A percentile compares a stretch with the other conserved stretches of the same genome.
phyloP scores from a whole-genome alignment of 345 rosid genomes.

The Boechera divaricarpa region DNA sequence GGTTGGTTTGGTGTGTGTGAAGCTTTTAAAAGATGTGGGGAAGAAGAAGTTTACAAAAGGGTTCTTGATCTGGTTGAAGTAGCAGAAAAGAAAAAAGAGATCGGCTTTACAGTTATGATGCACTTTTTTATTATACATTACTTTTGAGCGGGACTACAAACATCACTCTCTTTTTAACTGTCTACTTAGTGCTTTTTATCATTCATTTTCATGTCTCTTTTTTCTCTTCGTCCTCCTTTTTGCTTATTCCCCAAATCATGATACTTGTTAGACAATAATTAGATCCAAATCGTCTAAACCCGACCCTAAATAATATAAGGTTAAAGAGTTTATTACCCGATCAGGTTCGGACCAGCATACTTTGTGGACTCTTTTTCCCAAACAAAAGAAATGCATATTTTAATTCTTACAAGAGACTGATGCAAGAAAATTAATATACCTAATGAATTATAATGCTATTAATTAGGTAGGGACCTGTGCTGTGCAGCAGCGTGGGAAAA shows the following conservation, averaged over 20 bases:
- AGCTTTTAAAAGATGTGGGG: slow-evolving; percentile 37
- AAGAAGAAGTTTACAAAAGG: slow-evolving; percentile 34
- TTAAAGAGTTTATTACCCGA: too few relatives aligned
- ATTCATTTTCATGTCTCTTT: slow-evolving; percentile 25
- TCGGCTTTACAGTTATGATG: slow-evolving; percentile 43
- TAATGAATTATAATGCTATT: neutral
- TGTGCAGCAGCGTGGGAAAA: too few relatives aligned
- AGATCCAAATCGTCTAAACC: too few relatives aligned
- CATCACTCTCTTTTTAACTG: slow-evolving; percentile 38
- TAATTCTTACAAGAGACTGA: neutral
- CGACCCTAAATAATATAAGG: too few relatives aligned
- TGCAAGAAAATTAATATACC: neutral
- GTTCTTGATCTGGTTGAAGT: slow-evolving; percentile 37
- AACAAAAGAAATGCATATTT: neutral
- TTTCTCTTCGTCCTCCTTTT: neutral
- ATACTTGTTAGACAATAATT: neutral
- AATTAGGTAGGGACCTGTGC: too few relatives aligned
- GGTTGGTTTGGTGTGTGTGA: slow-evolving; percentile 21
- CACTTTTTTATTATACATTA: neutral
- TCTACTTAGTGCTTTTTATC: slow-evolving; percentile 38
- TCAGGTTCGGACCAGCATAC: too few relatives aligned
- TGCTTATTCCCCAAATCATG: neutral
- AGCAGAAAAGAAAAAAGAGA: neutral
- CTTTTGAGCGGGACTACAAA: slow-evolving; percentile 39
- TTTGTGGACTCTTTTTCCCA: too few relatives aligned